Conservation (phyloP, 208 protist species). For the Leishmania turanica region DNA sequence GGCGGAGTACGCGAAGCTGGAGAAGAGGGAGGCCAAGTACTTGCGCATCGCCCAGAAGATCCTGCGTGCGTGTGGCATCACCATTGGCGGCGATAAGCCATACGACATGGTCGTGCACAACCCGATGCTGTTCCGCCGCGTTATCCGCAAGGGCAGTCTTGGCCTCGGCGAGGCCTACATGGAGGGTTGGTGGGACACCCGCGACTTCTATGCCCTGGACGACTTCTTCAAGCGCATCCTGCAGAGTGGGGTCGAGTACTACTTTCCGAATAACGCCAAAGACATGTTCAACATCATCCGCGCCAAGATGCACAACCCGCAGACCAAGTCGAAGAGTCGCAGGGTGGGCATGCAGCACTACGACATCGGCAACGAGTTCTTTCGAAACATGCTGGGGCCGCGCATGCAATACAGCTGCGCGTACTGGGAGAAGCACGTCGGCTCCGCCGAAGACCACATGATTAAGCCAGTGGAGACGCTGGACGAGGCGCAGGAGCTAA, state of each 20-base stretch:
- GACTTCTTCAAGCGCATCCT: conserved; percentile 49
- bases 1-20: conserved; percentile 30
- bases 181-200: conserved; percentile 69
- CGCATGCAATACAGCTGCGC: conserved; percentile 83
- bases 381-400: conserved; percentile 62
- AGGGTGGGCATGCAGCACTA: conserved; percentile 75
- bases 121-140: conserved; percentile 41
- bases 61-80: conserved; percentile 39
- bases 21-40: conserved; percentile 44
- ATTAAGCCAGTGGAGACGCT: conserved; percentile 34
- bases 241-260: conserved; percentile 49
- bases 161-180: conserved; percentile 61
- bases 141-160: conserved; percentile 54
- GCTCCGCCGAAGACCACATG: conserved; percentile 18
- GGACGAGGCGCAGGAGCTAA: conserved; percentile 74
- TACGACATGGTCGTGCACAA: conserved; percentile 56
- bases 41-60: conserved; percentile 40
- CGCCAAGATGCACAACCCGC: conserved; percentile 53
- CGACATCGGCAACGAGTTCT: conserved; percentile 76
- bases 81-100: conserved; percentile 39
- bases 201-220: conserved; percentile 53
- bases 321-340: conserved; percentile 54
- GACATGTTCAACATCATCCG: conserved; percentile 47
- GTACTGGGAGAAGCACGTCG: conserved; percentile 52
- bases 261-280: conserved; percentile 67